Base-by-base conservation (phyloP, 2,329 filamentous ascomycete genomes). In the Diaporthe ilicicola region DNA sequence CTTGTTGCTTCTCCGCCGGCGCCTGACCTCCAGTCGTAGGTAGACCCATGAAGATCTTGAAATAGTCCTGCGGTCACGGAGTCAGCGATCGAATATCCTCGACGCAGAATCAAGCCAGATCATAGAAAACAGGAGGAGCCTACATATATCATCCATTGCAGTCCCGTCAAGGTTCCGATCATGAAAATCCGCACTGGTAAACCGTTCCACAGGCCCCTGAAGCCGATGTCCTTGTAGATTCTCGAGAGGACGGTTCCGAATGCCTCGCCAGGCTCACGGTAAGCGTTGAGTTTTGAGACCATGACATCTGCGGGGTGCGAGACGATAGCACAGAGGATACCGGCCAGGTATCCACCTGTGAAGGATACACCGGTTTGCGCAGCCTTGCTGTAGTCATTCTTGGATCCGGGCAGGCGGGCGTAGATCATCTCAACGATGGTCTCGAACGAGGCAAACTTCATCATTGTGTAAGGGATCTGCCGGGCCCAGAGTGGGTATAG, bases 101-200 rank as follows among this genome's bases (percentile, higher is more conserved):
- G 13, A 13, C 15, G 5, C 6, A 39, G 13, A 12, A 17, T 54
- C 22, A 22, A 44, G 24, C 15, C 17, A 61, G 44, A 67, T 10
- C 34, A 46, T 3, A 39, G 67, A 17, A 34, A 61, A 32, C 10
- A 34, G 27, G 19, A 15, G 37, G 46, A n/a, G 82, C 87, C 85
- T 77, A 89, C 92, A 83, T 95, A 96, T 80, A 95, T 96, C 91
- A 97, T 94, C 94, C 94, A 97, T 84, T 97, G 94, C 73, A 97
- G 84, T 70, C 93, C 94, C 29, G 93, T 97, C 78, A 93, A 81
- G 27, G 90, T 92, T 75, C 92, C 93, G 74, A 97, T 94, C 94
- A 97, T 97, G 78, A 97, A 90, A 78, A 97, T 97, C 71, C 88
- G 80, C 62, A 97, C 92, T 0, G 93, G 92, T 54, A 98, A 84